A percentile compares a stretch with the other conserved stretches of the same genome.
Evolutionary conservation across 257 asterid genomes (phyloP).

Genomic region (Plantago major): DNA sequence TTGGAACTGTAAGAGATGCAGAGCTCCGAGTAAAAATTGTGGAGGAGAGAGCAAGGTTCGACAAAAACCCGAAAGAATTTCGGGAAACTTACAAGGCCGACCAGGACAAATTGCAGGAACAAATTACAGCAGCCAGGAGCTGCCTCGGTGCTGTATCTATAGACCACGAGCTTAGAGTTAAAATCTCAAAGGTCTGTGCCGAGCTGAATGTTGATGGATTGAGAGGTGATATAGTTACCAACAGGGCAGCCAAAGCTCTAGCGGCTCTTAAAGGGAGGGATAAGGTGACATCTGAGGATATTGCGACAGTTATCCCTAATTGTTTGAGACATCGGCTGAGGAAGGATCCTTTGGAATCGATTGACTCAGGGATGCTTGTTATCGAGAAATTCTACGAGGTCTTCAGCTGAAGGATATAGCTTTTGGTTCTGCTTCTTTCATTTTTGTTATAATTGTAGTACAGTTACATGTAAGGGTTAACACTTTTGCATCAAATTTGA

Average conservation of each 20-base stretch:
- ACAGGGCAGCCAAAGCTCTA: slow-evolving; percentile 84
- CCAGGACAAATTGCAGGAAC: slow-evolving; percentile 79
- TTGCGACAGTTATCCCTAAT: slow-evolving; percentile 84
- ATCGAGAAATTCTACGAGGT: slow-evolving; percentile 87
- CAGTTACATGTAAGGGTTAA: background rate
- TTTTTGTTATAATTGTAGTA: slow-evolving; percentile 14
- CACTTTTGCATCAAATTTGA: slow-evolving; percentile 12
- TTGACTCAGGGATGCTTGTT: slow-evolving; percentile 87
- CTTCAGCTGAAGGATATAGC: slow-evolving; percentile 41
- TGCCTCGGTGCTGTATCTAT: slow-evolving; percentile 51
- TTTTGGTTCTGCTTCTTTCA: slow-evolving; percentile 2
- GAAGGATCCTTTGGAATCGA: slow-evolving; percentile 88
- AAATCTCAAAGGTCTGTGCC: slow-evolving; percentile 80
- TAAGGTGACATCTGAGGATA: slow-evolving; percentile 67
- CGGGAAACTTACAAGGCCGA: slow-evolving; percentile 59
- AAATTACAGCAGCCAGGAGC: slow-evolving; percentile 63
- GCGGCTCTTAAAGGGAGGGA: slow-evolving; percentile 89
- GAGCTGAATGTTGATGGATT: slow-evolving; percentile 86
- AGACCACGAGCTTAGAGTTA: slow-evolving; percentile 73
- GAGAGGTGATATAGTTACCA: slow-evolving; percentile 87
- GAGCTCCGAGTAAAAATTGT: slow-evolving; percentile 95
- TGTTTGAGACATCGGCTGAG: slow-evolving; percentile 92
- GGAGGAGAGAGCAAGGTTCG: slow-evolving; percentile 88
- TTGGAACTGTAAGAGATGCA: slow-evolving; percentile 80
- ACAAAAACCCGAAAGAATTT: slow-evolving; percentile 69